A percentile compares a stretch with the other conserved stretches of the same genome.
These are phyloP conservation scores for Mycena venus DNA, from an alignment of 768 basidiomycete genomes.

Conservation along the genomic window DNA sequence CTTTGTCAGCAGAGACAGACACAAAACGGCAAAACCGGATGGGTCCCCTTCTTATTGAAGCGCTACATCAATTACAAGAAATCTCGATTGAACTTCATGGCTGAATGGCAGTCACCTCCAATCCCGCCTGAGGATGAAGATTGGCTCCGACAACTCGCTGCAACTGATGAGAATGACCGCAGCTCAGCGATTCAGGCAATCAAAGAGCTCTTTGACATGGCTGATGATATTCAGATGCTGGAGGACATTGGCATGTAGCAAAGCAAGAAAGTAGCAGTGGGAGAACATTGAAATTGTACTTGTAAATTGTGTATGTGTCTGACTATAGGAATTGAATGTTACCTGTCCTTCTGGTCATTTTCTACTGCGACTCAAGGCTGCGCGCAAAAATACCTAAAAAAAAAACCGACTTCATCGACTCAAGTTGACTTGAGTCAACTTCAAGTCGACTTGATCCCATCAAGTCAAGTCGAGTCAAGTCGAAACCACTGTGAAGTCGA, in stretches of 20 bases:
- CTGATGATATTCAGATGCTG: neutral
- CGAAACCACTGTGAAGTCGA: neutral
- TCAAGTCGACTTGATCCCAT: neutral
- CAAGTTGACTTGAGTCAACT: no score
- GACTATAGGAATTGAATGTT: neutral
- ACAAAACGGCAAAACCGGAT: no score
- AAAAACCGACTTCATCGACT: neutral
- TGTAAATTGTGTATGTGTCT: neutral
- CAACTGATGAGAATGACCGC: neutral
- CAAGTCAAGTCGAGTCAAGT: neutral
- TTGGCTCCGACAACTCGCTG: slow-evolving; percentile 9
- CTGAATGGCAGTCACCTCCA: neutral
- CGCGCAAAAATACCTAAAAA: neutral
- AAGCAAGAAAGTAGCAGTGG: neutral
- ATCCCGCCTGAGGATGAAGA: slow-evolving; percentile 5
- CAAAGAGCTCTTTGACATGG: neutral
- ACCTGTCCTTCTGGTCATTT: neutral
- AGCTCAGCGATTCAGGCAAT: neutral
- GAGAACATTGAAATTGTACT: neutral
- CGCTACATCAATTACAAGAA: slow-evolving; percentile 14
- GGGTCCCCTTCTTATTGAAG: no score
- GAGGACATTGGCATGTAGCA: neutral
- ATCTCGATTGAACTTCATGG: slow-evolving; percentile 17
- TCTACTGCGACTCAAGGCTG: no score
- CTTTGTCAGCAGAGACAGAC: no score